phyloP scores from a whole-genome alignment of 1,284 basidiomycete species.

The Malassezia restricta region DNA sequence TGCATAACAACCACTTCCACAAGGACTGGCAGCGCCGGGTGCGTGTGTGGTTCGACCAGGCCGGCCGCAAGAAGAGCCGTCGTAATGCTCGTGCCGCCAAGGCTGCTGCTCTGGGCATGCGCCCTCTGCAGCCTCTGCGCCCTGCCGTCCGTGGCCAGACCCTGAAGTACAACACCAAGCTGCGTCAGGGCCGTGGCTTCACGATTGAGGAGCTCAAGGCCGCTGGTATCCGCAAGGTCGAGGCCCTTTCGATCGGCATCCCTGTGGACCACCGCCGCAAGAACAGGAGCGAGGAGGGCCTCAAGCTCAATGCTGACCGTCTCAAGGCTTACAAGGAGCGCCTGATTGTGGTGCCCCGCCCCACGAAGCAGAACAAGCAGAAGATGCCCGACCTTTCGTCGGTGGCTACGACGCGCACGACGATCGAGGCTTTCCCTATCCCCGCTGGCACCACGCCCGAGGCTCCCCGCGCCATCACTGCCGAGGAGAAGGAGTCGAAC shows the following conservation, averaged over 20 bases:
- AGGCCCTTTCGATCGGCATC: slow-evolving; percentile 83
- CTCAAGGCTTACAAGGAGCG: slow-evolving; percentile 80
- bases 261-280: slow-evolving; percentile 94
- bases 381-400: slow-evolving; percentile 67
- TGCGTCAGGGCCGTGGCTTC: slow-evolving; percentile 95
- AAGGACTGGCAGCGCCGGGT: slow-evolving; percentile 73
- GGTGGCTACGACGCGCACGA: slow-evolving; percentile 62
- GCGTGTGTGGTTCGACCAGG: slow-evolving; percentile 98
- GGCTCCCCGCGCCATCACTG: slow-evolving; percentile 81
- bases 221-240: slow-evolving; percentile 86
- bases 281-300: slow-evolving; percentile 93
- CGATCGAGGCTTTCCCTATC: slow-evolving; percentile 49
- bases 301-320: slow-evolving; percentile 86
- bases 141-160: slow-evolving; percentile 95
- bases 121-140: slow-evolving; percentile 80
- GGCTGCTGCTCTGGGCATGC: slow-evolving; percentile 80
- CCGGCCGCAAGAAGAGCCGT: slow-evolving; percentile 91
- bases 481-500: slow-evolving; percentile 75
- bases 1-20: slow-evolving; percentile 74
- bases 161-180: slow-evolving; percentile 94
- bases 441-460: slow-evolving; percentile 60
- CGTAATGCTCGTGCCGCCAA: slow-evolving; percentile 84
- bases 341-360: slow-evolving; percentile 70
- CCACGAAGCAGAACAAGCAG: slow-evolving; percentile 71
- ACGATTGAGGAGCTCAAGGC: slow-evolving; percentile 89